Evolutionary conservation across 2,329 filamentous ascomycete genomes (phyloP).

Genomic region (Penicillium sclerotiorum): DNA sequence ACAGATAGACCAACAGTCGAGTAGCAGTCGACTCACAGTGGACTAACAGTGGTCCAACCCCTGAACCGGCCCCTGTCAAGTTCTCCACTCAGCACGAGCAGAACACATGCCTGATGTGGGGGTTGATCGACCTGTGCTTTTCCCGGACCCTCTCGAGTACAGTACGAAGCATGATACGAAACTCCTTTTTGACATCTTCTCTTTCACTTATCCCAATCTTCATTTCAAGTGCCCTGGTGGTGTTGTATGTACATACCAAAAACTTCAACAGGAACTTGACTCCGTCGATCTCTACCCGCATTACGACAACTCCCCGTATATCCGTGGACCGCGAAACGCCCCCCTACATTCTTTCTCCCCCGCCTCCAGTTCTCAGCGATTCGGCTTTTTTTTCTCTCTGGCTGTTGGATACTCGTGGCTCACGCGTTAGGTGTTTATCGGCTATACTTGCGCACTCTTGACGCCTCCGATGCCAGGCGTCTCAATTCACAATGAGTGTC

Average conservation of each 20-base stretch:
- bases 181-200: background rate
- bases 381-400: background rate
- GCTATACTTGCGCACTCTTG: constrained; percentile 8
- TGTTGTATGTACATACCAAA: no score
- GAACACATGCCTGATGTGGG: constrained; percentile 26
- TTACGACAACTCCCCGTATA: constrained; percentile 13
- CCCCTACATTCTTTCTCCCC: constrained; percentile 26
- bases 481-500: constrained; percentile 40
- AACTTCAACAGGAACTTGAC: no score
- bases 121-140: constrained; percentile 21
- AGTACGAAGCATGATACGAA: no score
- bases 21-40: no score
- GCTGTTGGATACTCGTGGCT: background rate
- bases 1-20: no score
- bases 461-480: constrained; percentile 23
- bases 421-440: constrained; percentile 8
- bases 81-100: constrained; percentile 25
- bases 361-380: constrained; percentile 11
- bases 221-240: no score
- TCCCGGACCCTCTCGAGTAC: background rate
- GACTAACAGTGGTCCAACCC: constrained; percentile 21
- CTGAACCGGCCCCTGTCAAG: constrained; percentile 28
- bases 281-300: constrained; percentile 15
- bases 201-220: no score
- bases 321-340: constrained; percentile 1